Evolutionary conservation across 2,329 filamentous ascomycete genomes (phyloP), one percentile per base, ranked within the genome.

Genomic region (Colletotrichum karsti): DNA sequence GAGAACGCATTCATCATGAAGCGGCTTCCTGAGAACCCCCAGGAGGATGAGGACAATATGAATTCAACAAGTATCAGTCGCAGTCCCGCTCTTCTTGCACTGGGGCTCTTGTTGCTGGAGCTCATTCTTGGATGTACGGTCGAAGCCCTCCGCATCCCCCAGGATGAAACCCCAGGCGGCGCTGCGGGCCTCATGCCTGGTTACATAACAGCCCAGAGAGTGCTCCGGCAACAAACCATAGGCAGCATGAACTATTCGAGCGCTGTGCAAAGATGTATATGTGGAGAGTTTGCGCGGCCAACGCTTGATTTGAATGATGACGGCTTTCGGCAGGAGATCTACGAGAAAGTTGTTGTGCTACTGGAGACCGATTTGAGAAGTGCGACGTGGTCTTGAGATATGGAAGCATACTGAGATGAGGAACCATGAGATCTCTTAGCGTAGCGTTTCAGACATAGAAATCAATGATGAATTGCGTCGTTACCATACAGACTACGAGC

Each of bases 31-130:
- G 58, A 61, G 6, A 22, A 7, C 5, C n/a, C 1, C 7, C n/a
- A 24, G 48, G 56, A 26, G 22, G 7, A 5, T 2, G 10, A 35
- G 28, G 3, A 30, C 9, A 24, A 10, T 1, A 5, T 18, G 13
- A 26, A 24, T 0, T 44, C 9, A 2, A 13, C 15, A 18, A 8
- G 30, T 13, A 41, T n/a, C 3, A 35, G 8, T 20, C 30, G 46
- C n/a, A 64, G 69, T 41, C 35, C 51, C 0, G 61, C 65, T 0
- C 50, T 74, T n/a, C 61, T 72, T 1, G 65, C 60, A 0, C 69
- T 75, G 3, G 72, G 73, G 2, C 57, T 71, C 4, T 30, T 75
- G 1, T 61, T 75, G 13, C 63, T 74, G 10, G 73, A 75, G 50
- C 42, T 75, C 20, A 68, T 69, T 0, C 46, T 71, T 0, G 71